phyloP scores from a whole-genome alignment of 2,329 filamentous ascomycete genomes.

The Aureobasidium vineae region DNA sequence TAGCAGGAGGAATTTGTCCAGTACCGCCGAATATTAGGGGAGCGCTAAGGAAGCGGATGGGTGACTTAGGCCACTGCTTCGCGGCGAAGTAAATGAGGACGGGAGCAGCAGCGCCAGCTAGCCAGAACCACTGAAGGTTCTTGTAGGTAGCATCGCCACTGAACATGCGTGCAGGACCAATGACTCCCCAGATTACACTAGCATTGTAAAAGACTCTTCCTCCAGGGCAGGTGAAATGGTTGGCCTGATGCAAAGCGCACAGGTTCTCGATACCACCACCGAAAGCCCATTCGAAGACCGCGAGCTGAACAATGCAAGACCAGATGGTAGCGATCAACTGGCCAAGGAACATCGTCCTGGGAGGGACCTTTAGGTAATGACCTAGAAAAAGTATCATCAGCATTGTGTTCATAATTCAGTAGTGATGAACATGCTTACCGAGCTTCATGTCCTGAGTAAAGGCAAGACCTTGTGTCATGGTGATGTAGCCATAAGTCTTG shows the following conservation, averaged over 20 bases:
- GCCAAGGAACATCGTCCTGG: constrained; percentile 68
- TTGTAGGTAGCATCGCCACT: constrained; percentile 69
- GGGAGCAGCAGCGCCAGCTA: constrained; percentile 67
- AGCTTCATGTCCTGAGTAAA: constrained; percentile 84
- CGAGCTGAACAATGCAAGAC: constrained; percentile 60
- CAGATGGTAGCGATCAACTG: constrained; percentile 66
- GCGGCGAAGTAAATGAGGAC: constrained; percentile 61
- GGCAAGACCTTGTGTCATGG: constrained; percentile 69
- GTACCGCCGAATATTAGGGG: constrained; percentile 81
- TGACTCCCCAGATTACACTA: constrained; percentile 41
- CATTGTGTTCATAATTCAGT: not conserved
- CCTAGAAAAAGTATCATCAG: not conserved
- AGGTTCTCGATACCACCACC: constrained; percentile 65
- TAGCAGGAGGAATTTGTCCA: constrained; percentile 80
- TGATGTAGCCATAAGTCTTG: constrained; percentile 60
- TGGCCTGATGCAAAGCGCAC: constrained; percentile 76
- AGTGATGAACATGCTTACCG: constrained; percentile 42
- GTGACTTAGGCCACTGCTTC: constrained; percentile 22
- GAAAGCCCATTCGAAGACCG: constrained; percentile 62
- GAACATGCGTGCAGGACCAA: constrained; percentile 66
- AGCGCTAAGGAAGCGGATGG: constrained; percentile 30
- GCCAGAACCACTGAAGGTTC: constrained; percentile 70
- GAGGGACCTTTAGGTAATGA: constrained; percentile 86
- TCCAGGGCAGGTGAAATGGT: constrained; percentile 89
- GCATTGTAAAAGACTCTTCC: constrained; percentile 89